Evolutionary conservation across 2,329 filamentous ascomycete genomes (phyloP).

Genomic region (Blastomyces parvus): DNA sequence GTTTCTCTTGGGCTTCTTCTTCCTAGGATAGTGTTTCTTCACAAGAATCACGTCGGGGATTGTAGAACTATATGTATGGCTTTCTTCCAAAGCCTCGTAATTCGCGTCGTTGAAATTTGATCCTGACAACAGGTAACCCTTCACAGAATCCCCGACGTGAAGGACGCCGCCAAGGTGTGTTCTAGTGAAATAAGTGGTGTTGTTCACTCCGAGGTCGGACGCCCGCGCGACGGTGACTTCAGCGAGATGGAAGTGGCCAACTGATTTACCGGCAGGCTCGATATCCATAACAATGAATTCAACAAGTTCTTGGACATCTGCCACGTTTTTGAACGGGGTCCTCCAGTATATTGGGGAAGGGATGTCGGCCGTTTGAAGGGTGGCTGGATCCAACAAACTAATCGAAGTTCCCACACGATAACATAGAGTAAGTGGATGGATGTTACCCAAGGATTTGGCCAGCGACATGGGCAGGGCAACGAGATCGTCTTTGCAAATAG

Average conservation of each 20-base stretch:
- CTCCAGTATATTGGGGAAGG: slow-evolving; percentile 81
- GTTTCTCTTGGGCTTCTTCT: slow-evolving; percentile 75
- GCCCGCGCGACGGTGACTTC: slow-evolving; percentile 84
- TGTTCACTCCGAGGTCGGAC: slow-evolving; percentile 75
- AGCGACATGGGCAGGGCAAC: slow-evolving; percentile 87
- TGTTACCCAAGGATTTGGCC: slow-evolving; percentile 79
- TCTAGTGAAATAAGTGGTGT: slow-evolving; percentile 77
- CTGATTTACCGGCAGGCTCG: slow-evolving; percentile 63
- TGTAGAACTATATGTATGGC: slow-evolving; percentile 61
- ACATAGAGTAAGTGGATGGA: slow-evolving; percentile 76
- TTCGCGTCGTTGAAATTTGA: slow-evolving; percentile 88
- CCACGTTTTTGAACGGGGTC: slow-evolving; percentile 70
- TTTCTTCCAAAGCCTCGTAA: slow-evolving; percentile 72
- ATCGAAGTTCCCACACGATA: slow-evolving; percentile 80
- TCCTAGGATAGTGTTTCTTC: slow-evolving; percentile 90
- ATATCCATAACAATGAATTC: slow-evolving; percentile 96
- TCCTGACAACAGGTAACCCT: slow-evolving; percentile 86
- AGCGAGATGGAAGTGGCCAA: slow-evolving; percentile 73
- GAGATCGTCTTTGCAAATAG: slow-evolving; percentile 94
- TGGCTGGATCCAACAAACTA: slow-evolving; percentile 81
- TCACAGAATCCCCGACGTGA: slow-evolving; percentile 78
- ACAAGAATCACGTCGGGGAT: slow-evolving; percentile 91
- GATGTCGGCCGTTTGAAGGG: slow-evolving; percentile 82
- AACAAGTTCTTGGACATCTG: slow-evolving; percentile 73
- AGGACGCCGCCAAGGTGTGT: slow-evolving; percentile 83